Base-by-base conservation (phyloP, 2,329 filamentous ascomycete species). In the Penicillium sp. region DNA sequence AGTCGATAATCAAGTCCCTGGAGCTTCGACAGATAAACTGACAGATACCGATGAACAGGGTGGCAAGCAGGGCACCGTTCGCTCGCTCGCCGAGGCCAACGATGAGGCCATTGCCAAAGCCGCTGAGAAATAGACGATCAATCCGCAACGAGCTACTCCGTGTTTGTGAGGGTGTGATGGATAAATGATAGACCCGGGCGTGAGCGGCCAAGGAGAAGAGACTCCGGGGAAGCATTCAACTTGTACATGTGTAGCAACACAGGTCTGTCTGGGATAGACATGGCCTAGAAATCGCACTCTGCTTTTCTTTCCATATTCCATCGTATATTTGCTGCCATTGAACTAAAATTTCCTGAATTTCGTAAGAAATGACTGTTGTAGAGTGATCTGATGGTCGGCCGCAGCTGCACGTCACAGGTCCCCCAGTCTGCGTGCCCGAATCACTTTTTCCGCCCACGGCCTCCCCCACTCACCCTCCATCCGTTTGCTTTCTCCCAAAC, bases 61-160 rank as follows among this genome's bases (percentile, higher is more conserved):
- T 81, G 94, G 94, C 83, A 97, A 96, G 86, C 90, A 95, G 82
- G 89, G 91, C 75, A 93, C 97, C 46, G 67, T 81, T 72, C 89
- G 90, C 85, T 85, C 82, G 74, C 80, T 97, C 65, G 85, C 77
- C 57, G 70, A 76, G 54, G 83, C 81, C 58, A 83, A 85, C 71
- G 73, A 77, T 57, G 74, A 75, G 51, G 79, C 78, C 52, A 73
- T 79, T 59, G 73, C 78, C 51, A 63, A 75, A 47, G 67, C 74
- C 57, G 72, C 73, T 58, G 69, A 69, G 63, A 78, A 79, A 70
- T 77, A 75, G 65, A 69, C 57, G 58, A 56, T 51, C 51, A 57
- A 51, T 54, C 18, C n/a, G 20, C 26, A 25, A 44, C 9, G 25
- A 46, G 23, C 40, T 22, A 54, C 20, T 31, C 35, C 43, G 15